Percentiles rank a stretch among this genome's conserved stretches.
phyloP scores from a whole-genome alignment of 371 early-diverging fungal species.

The Nematocida sp. region DNA sequence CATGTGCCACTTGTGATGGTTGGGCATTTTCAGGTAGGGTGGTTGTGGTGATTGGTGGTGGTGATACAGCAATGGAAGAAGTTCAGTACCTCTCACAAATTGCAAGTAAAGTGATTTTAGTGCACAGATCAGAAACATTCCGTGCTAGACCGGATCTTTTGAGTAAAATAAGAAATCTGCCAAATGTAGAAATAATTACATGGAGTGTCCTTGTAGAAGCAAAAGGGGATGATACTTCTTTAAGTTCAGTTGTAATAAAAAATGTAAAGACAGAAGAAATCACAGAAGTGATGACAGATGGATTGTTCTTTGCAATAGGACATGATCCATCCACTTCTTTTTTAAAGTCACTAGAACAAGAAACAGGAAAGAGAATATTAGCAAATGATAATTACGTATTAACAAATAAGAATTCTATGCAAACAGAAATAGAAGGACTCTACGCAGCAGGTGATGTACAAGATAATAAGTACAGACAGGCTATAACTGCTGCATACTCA shows the following conservation, averaged over 20 bases:
- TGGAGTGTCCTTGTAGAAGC: slow-evolving; percentile 77
- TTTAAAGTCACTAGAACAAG: slow-evolving; percentile 72
- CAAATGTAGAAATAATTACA: slow-evolving; percentile 85
- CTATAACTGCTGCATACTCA: slow-evolving; percentile 74
- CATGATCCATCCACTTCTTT: slow-evolving; percentile 79
- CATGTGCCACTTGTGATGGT: slow-evolving; percentile 98
- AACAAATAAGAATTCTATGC: slow-evolving; percentile 73
- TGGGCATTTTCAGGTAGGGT: slow-evolving; percentile 87
- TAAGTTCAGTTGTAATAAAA: slow-evolving; percentile 54
- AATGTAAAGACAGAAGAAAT: slow-evolving; percentile 69
- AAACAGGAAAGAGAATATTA: slow-evolving; percentile 64
- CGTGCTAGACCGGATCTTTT: slow-evolving; percentile 93
- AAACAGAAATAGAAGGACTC: slow-evolving; percentile 81
- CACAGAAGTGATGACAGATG: slow-evolving; percentile 75
- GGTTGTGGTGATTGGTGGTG: slow-evolving; percentile 85
- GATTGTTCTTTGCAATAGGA: slow-evolving; percentile 96
- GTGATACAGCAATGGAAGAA: slow-evolving; percentile 97
- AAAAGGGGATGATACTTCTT: slow-evolving; percentile 74
- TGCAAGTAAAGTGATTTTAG: slow-evolving; percentile 82
- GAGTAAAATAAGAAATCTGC: slow-evolving; percentile 75
- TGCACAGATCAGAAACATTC: slow-evolving; percentile 88
- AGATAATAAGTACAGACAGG: slow-evolving; percentile 86
- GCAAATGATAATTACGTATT: slow-evolving; percentile 83
- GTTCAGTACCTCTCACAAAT: slow-evolving; percentile 83
- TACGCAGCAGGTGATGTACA: slow-evolving; percentile 97